Percentiles rank a stretch among this genome's conserved stretches.
phyloP scores from a whole-genome alignment of 208 protist genomes.

The Acanthamoeba healyi region DNA sequence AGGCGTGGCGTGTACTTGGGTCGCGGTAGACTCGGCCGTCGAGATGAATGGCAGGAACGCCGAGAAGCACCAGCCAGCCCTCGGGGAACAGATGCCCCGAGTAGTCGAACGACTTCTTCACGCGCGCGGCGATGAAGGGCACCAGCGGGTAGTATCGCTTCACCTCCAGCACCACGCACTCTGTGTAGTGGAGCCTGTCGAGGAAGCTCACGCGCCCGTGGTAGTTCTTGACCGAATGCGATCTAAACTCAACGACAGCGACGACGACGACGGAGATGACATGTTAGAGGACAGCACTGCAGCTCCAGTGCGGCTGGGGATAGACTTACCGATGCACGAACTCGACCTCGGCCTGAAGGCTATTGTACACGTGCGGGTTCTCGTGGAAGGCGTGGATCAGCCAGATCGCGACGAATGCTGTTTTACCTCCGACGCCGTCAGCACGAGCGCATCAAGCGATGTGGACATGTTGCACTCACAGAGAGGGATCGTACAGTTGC shows the following conservation, averaged over 20 bases:
- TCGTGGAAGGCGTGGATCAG: conserved; percentile 31
- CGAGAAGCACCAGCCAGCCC: background rate
- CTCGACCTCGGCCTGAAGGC: conserved; percentile 9
- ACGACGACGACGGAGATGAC: no score
- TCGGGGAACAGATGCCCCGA: background rate
- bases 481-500: no score
- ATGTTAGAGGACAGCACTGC: no score
- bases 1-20: background rate
- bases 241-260: no score
- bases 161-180: background rate
- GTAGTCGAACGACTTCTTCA: conserved; percentile 9
- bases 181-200: background rate
- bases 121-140: background rate
- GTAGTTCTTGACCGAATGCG: background rate
- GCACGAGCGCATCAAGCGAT: background rate
- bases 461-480: no score
- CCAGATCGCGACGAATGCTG: background rate
- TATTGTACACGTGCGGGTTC: conserved; percentile 16
- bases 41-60: background rate
- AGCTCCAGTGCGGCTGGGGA: background rate
- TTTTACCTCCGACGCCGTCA: background rate
- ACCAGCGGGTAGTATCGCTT: background rate
- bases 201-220: background rate
- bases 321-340: background rate
- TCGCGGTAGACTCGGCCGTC: background rate